phyloP scores from a whole-genome alignment of 495 filamentous ascomycete species.

The Echria macrotheca region DNA sequence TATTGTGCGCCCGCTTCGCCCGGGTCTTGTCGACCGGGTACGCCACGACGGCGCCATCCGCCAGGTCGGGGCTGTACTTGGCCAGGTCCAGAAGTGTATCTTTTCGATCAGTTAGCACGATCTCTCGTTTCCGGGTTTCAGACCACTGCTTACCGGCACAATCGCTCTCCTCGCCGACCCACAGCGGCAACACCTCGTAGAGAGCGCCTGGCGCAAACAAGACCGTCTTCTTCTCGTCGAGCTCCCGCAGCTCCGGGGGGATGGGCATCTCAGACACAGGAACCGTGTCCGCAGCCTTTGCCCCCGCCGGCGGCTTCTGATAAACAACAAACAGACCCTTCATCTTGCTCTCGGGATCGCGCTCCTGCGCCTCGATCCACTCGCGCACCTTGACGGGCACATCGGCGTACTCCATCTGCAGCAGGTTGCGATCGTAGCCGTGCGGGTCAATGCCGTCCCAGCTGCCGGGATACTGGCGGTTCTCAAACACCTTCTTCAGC shows the following conservation, averaged over 20 bases:
- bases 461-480: slow-evolving; percentile 28
- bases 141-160: slow-evolving; percentile 23
- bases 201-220: slow-evolving; percentile 33
- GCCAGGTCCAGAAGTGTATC: slow-evolving; percentile 22
- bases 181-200: slow-evolving; percentile 29
- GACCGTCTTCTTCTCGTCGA: slow-evolving; percentile 22
- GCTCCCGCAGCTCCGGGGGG: slow-evolving; percentile 9
- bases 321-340: slow-evolving; percentile 31
- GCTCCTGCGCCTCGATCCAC: slow-evolving; percentile 36
- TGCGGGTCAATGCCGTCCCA: slow-evolving; percentile 37
- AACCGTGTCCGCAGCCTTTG: slow-evolving; percentile 10
- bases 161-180: slow-evolving; percentile 28
- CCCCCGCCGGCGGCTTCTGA: slow-evolving; percentile 5
- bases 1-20: slow-evolving; percentile 9
- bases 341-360: slow-evolving; percentile 12
- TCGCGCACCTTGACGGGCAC: slow-evolving; percentile 27
- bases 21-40: slow-evolving; percentile 24
- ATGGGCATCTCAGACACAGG: slow-evolving; percentile 16
- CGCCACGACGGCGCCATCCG: slow-evolving; percentile 27
- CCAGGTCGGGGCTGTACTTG: slow-evolving; percentile 24
- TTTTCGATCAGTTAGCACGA: slow-evolving; percentile 9
- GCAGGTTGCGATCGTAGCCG: slow-evolving; percentile 29
- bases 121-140: not conserved
- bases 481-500: slow-evolving; percentile 25
- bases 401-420: slow-evolving; percentile 29